phyloP scores from a whole-genome alignment of 345 rosid genomes.

The Anacardium occidentale region DNA sequence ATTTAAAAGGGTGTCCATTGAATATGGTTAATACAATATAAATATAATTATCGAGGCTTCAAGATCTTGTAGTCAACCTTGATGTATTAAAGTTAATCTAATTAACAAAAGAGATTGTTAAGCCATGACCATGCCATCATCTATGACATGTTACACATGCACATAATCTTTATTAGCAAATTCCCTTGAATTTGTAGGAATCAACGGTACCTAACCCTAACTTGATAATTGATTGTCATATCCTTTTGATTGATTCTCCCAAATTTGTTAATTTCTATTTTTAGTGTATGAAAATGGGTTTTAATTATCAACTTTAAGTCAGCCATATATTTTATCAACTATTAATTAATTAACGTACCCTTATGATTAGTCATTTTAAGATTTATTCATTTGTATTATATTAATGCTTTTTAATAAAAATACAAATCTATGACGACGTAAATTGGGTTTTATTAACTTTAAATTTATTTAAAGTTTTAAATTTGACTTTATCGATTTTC shows the following conservation, averaged over 20 bases:
- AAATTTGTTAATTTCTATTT: not conserved
- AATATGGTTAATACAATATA: not conserved
- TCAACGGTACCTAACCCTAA: not conserved
- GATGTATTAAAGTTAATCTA: conserved; percentile 24
- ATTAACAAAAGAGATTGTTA: not conserved
- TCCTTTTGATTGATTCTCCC: not conserved
- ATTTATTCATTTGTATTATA: not conserved
- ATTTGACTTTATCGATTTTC: too few species aligned
- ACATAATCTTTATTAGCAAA: not conserved
- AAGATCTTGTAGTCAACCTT: too few species aligned
- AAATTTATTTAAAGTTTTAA: too few species aligned
- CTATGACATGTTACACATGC: not conserved
- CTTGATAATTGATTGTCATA: not conserved
- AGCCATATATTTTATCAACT: not conserved
- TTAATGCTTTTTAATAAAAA: too few species aligned
- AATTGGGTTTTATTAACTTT: too few species aligned
- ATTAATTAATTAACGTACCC: not conserved
- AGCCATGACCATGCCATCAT: not conserved
- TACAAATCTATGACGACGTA: too few species aligned
- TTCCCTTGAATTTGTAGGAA: conserved; percentile 11
- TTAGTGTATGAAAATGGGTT: too few species aligned
- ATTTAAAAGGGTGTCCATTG: not conserved
- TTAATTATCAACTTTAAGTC: too few species aligned
- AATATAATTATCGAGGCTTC: not conserved
- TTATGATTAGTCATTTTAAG: not conserved